Percentiles rank a stretch among this genome's conserved stretches.
Conservation (phyloP, 306 rosid species). For the Phaseolus lunatus region DNA sequence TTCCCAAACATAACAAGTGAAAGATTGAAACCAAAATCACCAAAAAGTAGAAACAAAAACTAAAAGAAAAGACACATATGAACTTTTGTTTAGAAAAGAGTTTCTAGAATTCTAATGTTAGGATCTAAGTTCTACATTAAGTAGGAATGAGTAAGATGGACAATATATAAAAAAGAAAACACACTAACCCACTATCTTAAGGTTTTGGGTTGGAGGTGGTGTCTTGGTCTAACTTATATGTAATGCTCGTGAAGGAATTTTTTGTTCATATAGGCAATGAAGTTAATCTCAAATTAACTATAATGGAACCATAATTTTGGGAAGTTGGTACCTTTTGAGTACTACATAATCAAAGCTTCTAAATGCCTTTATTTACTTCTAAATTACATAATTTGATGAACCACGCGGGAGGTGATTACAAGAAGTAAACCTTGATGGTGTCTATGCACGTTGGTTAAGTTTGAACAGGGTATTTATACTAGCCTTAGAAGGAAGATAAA, state of each 20-base stretch:
- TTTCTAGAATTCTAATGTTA: background rate
- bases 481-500: background rate
- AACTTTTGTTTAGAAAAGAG: background rate
- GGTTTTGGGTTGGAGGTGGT: no score
- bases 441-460: background rate
- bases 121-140: no score
- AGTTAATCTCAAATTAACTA: background rate
- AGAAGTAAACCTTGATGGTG: background rate
- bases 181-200: no score
- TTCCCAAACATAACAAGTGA: background rate
- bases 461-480: background rate
- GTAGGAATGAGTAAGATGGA: no score
- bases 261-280: background rate
- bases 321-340: background rate
- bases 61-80: background rate
- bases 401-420: background rate
- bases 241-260: background rate
- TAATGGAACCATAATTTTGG: background rate
- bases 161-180: no score
- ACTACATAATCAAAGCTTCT: background rate
- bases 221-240: no score
- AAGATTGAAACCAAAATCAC: background rate
- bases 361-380: constrained; percentile 10
- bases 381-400: constrained; percentile 6
- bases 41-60: background rate